Conservation (phyloP, 208 protist genomes). For the Novymonas esmeraldas region DNA sequence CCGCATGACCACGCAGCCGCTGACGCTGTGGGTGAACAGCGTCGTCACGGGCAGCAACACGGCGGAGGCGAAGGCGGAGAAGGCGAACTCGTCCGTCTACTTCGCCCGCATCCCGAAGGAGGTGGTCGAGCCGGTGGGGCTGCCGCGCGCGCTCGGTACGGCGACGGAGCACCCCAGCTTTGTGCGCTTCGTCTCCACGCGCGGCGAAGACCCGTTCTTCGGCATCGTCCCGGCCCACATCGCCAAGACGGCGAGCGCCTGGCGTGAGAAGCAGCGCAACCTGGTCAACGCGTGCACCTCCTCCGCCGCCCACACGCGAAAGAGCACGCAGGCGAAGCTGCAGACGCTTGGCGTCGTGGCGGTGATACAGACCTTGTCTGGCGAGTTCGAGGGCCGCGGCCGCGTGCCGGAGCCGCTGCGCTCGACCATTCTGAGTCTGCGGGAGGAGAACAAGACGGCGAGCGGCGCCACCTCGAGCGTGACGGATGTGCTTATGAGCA, state of each 20-base stretch:
- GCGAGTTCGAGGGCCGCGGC: constrained; percentile 46
- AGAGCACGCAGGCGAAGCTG: constrained; percentile 39
- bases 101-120: constrained; percentile 75
- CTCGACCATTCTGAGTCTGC: constrained; percentile 60
- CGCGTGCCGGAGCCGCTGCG: constrained; percentile 69
- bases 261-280: constrained; percentile 69
- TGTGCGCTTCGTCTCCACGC: constrained; percentile 55
- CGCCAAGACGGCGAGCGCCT: constrained; percentile 43
- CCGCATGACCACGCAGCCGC: constrained; percentile 49
- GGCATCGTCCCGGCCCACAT: constrained; percentile 85
- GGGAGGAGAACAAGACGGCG: constrained; percentile 34
- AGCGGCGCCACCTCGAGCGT: constrained; percentile 41
- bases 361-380: constrained; percentile 64
- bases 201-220: constrained; percentile 84
- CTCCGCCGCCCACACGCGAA: constrained; percentile 36
- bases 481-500: constrained; percentile 41
- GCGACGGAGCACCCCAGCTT: constrained; percentile 58
- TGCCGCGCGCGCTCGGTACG: constrained; percentile 67
- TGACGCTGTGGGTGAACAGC: constrained; percentile 64
- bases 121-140: constrained; percentile 49
- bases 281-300: constrained; percentile 48
- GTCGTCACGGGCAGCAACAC: constrained; percentile 67
- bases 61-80: constrained; percentile 59
- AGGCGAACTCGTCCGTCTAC: constrained; percentile 83
- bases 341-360: constrained; percentile 62